A percentile compares a stretch with the other conserved stretches of the same genome.
These are phyloP conservation scores for Albatrellus ellisii DNA, from an alignment of 768 basidiomycete genomes.

Conservation along the genomic window DNA sequence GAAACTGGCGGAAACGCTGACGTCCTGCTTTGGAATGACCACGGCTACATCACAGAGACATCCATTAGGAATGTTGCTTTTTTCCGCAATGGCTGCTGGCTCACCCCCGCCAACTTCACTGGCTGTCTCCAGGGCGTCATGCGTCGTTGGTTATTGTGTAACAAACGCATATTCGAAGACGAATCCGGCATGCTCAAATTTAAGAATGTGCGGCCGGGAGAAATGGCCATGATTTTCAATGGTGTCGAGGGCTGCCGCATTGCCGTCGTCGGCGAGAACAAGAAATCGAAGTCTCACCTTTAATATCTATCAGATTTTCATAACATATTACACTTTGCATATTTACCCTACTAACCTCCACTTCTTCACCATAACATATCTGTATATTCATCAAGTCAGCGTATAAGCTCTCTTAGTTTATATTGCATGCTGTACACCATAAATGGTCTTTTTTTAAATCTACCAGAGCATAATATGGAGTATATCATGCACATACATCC, in stretches of 20 bases:
- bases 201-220: conserved; percentile 31
- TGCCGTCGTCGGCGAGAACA: conserved; percentile 16
- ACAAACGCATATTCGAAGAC: conserved; percentile 35
- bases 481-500: not conserved
- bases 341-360: not conserved
- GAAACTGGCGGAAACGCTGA: conserved; percentile 24
- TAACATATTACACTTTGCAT: no score
- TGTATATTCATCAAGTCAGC: no score
- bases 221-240: conserved; percentile 60
- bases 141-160: conserved; percentile 55
- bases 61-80: conserved; percentile 66
- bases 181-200: conserved; percentile 10
- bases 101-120: conserved; percentile 45
- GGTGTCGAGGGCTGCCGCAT: conserved; percentile 57
- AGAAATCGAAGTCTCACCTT: not conserved
- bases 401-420: no score
- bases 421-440: no score
- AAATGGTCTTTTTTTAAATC: no score
- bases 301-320: no score
- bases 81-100: conserved; percentile 40
- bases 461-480: no score
- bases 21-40: conserved; percentile 48
- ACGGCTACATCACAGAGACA: conserved; percentile 43
- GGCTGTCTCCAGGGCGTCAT: conserved; percentile 68
- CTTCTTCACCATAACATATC: not conserved